phyloP scores from a whole-genome alignment of 129 eudicot genomes.

The Solidago caesia region DNA sequence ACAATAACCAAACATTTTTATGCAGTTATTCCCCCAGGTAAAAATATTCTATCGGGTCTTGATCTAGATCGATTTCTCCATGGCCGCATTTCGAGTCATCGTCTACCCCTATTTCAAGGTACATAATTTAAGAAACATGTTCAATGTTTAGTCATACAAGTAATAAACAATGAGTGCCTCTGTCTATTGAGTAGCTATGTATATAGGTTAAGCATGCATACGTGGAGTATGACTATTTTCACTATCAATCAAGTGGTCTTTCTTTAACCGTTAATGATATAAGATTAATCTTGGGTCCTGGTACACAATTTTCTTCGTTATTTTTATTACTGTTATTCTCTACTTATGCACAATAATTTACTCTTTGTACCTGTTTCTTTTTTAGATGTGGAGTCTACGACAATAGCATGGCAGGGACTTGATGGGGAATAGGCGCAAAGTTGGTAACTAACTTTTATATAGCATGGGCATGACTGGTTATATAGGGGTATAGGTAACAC shows the following conservation, averaged over 20 bases:
- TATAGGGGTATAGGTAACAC: slow-evolving; percentile 35
- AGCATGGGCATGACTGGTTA: slow-evolving; percentile 30
- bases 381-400: slow-evolving; percentile 57
- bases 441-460: slow-evolving; percentile 22
- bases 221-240: neutral
- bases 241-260: neutral
- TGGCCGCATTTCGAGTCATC: slow-evolving; percentile 46
- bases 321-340: neutral
- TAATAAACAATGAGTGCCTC: neutral
- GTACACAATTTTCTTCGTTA: neutral
- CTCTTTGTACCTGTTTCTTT: slow-evolving; percentile 47
- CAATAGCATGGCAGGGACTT: slow-evolving; percentile 51
- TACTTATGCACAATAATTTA: slow-evolving; percentile 2
- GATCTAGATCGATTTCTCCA: slow-evolving; percentile 60
- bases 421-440: slow-evolving; percentile 53
- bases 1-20: slow-evolving; percentile 9
- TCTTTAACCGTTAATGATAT: neutral
- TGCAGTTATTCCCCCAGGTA: slow-evolving; percentile 63
- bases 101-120: slow-evolving; percentile 58
- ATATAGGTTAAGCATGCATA: neutral
- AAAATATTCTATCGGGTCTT: slow-evolving; percentile 48
- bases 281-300: slow-evolving; percentile 9
- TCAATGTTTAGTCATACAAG: neutral
- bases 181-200: neutral
- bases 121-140: slow-evolving; percentile 15